Evolutionary conservation across 2,329 filamentous ascomycete genomes (phyloP), one percentile per base, ranked within the genome.

Genomic region (Fusarium nurragi): DNA sequence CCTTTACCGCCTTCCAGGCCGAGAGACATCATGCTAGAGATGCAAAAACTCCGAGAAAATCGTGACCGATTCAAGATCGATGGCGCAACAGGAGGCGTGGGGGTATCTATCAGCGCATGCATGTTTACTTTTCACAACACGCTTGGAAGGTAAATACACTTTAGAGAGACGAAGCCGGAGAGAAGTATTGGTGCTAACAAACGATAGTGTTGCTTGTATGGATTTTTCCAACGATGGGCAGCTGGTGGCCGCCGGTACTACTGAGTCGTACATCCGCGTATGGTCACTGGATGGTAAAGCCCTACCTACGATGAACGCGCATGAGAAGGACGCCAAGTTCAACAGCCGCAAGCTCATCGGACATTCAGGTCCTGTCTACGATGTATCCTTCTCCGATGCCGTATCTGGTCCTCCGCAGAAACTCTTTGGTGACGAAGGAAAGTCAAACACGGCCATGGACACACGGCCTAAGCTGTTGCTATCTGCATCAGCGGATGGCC

Each of bases 81-180:
- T 59, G 88, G 89, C 19, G 87, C 91, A 30, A 94, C 91, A 13
- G 92, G 93, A 16, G 94, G 94, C 10, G 86, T 94, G 47, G 93
- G 94, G 14, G 88, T 93, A 52, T 89, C 89, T 23, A 84, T 97
- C 59, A 97, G 93, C 71, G 90, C 96, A 22, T 95, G 92, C 81
- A 98, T 98, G 91, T 97, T 96, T 76, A 99, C 95, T 1, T 97
- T 98, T 74, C 95, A 99, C 81, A 99, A 99, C 77, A 97, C 92
- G 0, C 89, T 93, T 64, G 93, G 97, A 77, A 91, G 88, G 92
- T 94, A 80, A 81, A 87, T 94, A 80, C 81, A 87, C 54, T 40
- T 8, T 18, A 10, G 26, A 11, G 10, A 23, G 32, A 14, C 19
- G 8, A 34, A 34, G 7, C 7, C 4, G 3, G 6, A 5, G 10